Conservation (phyloP, 2,329 filamentous ascomycete species). For the Orbilia oligospora region DNA sequence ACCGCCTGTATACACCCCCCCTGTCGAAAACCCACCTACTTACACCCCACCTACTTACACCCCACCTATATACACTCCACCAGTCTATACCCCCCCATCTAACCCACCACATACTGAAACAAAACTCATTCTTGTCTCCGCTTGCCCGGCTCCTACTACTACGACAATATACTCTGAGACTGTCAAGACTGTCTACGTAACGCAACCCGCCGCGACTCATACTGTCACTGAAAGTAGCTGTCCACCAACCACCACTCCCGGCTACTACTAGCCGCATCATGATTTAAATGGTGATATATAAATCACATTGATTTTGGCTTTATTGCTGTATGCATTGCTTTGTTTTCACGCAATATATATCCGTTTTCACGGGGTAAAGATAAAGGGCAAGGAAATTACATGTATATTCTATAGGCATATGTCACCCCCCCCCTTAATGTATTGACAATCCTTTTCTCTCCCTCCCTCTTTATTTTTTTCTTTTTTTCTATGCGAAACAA, state of each 20-base stretch:
- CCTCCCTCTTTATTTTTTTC: not conserved
- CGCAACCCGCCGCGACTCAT: conserved; percentile 44
- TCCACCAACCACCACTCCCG: conserved; percentile 6
- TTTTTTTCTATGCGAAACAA: too few relatives aligned
- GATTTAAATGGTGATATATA: not conserved
- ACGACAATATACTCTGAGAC: conserved; percentile 30
- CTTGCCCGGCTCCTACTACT: conserved; percentile 47
- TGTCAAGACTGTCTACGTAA: conserved; percentile 45
- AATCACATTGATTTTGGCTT: not conserved
- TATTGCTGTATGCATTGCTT: not conserved
- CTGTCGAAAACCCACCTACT: conserved; percentile 12
- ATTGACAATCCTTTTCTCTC: too few relatives aligned
- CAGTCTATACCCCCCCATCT: conserved; percentile 29
- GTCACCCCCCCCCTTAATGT: too few relatives aligned
- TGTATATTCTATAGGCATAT: too few relatives aligned
- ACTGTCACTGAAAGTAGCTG: conserved; percentile 49
- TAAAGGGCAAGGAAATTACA: not conserved
- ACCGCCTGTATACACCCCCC: conserved; percentile 33
- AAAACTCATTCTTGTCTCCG: conserved; percentile 45
- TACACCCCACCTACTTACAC: conserved; percentile 16
- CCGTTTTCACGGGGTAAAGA: not conserved
- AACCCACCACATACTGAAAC: conserved; percentile 56
- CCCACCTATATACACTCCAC: conserved; percentile 35
- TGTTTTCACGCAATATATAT: not conserved
- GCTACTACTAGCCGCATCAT: conserved; percentile 30